These are phyloP conservation scores for Ophiostoma ulmi DNA, from an alignment of 2,329 filamentous ascomycete genomes.

Conservation along the genomic window DNA sequence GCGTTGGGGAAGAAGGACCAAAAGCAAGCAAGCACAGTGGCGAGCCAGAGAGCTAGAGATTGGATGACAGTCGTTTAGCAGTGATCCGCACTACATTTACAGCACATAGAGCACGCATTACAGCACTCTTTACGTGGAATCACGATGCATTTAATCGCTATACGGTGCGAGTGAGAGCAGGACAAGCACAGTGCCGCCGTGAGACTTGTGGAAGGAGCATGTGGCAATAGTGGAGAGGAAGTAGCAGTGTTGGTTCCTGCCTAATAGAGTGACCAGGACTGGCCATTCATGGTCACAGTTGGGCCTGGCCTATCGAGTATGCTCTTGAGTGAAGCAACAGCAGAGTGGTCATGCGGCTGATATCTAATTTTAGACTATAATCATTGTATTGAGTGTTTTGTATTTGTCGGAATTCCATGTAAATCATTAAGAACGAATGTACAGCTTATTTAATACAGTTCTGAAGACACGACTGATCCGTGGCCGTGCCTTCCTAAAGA, in stretches of 20 bases:
- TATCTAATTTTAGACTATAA: not conserved
- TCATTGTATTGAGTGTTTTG: no score
- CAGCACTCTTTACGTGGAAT: not conserved
- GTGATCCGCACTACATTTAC: not conserved
- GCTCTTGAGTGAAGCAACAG: not conserved
- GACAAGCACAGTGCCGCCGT: not conserved
- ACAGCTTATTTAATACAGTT: not conserved
- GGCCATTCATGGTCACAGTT: not conserved
- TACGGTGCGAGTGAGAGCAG: slow-evolving; percentile 1
- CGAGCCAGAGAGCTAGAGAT: not conserved
- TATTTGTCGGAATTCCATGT: no score
- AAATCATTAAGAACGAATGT: not conserved
- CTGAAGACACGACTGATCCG: not conserved
- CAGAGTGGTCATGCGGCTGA: not conserved
- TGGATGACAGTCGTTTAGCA: not conserved
- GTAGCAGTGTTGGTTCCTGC: not conserved
- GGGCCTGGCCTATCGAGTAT: not conserved
- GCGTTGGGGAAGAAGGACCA: not conserved
- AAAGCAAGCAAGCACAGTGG: slow-evolving; percentile 10
- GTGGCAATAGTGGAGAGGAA: not conserved
- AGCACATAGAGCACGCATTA: not conserved
- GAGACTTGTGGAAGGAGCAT: not conserved
- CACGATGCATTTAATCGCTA: not conserved
- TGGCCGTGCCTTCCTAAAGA: not conserved
- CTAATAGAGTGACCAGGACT: not conserved